Evolutionary conservation across 1,284 basidiomycete species (phyloP), one percentile per base, ranked within the genome.

Genomic region (Ganoderma lingzhi): DNA sequence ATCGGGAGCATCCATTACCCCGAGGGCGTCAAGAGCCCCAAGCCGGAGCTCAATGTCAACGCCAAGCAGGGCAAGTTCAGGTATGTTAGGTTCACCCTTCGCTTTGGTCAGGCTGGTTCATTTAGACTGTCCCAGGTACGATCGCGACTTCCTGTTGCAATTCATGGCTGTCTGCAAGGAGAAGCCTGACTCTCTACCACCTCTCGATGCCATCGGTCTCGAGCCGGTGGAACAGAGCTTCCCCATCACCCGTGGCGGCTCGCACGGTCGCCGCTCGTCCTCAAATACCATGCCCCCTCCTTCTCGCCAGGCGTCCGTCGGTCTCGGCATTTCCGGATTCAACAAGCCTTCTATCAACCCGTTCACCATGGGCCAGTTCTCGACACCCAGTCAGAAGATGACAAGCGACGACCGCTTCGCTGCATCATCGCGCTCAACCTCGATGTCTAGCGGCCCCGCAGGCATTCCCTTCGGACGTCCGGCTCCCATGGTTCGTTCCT

Each of bases 121-220:
- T 48, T 1, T 66, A 60, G 55, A 67, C 42, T 39, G 32, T 30
- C 67, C 10, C 58, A 94, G 97, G 76, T 99, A 99, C 81, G 96
- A 99, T 82, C 96, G 97, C 62, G 96, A 97, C 58, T 99, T 99
- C 90, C 87, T 99, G 41, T 83, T 99, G 73, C 98, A 99, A 80
- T 99, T 99, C 85, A 98, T 98, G 96, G 84, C 85, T 51, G 85
- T 98, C 67, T 99, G 96, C 86, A 95, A 92, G 81, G 97, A 98
- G 82, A 97, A 96, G 82, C 97, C 98, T 0, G 94, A 93, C 68
- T 88, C 89, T 67, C 90, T 99, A 35, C 96, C 97, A 44, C 90
- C 95, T 71, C 88, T 99, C 62, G 96, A 97, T 75, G 92, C 93
- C 39, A 93, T 99, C 76, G 97, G 97, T 65, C 90, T 98, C 56